Evolutionary conservation across 2,329 filamentous ascomycete species (phyloP), one percentile per base, ranked within the genome.

Genomic region (Aspergillus neotritici): DNA sequence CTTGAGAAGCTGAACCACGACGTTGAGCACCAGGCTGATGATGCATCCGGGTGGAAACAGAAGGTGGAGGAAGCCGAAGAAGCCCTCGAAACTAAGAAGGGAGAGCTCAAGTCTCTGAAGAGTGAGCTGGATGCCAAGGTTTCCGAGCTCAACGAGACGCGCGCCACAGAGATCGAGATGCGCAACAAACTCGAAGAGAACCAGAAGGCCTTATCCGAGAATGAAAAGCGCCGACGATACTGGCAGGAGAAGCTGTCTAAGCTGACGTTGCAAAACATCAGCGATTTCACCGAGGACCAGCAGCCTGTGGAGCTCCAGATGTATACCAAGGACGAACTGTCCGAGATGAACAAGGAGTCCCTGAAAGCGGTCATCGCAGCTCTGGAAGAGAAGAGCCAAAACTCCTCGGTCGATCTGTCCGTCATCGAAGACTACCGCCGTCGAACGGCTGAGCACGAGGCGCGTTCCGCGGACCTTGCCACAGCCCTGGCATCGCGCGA

Each of bases 151-250:
- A 96, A 97, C 60, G 85, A 88, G 60, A 94, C 86, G 0, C 81
- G 91, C 8, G 90, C 88, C 0, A 74, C 84, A 3, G 93, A 98
- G 66, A 96, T 98, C 48, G 93, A 98, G 67, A 96, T 97, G 89
- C 86, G 87, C 50, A 97, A 97, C 69, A 94, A 94, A 70, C 82
- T 98, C 1, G 93, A 97, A 61, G 91, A 97, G 62, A 93, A 91
- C 64, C 86, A 95, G 53, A 98, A 98, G 69, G 80, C 84, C 8
- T 77, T 97, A 11, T 68, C 72, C 0, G 91, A 97, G 60, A 95
- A 94, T 66, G 83, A 94, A 64, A 90, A 87, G 67, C 82, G 86
- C 47, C 77, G 86, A 32, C 78, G 76, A 31, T 87, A 95, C 70
- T 97, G 90, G 89, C 75, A 89, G 42, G 87, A 95, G 47, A 96